phyloP scores from a whole-genome alignment of 129 eudicot genomes.

The Glebionis coronaria region DNA sequence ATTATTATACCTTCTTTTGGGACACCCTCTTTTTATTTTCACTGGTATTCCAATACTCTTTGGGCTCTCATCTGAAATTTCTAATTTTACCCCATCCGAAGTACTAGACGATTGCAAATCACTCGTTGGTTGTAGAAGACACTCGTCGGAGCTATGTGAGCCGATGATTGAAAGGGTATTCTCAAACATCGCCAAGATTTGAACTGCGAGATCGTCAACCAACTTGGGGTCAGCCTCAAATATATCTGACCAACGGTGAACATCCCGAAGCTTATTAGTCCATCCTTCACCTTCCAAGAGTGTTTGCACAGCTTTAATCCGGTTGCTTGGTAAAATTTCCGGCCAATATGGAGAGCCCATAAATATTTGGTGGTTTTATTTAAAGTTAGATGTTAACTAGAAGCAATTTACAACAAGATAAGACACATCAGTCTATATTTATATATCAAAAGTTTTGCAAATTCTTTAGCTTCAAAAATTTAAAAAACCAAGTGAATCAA shows the following conservation, averaged over 20 bases:
- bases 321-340: slow-evolving; percentile 22
- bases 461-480: not conserved
- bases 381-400: not conserved
- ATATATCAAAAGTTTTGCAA: not conserved
- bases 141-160: slow-evolving; percentile 16
- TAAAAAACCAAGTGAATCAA: slow-evolving; percentile 10
- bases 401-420: not conserved
- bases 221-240: slow-evolving; percentile 5
- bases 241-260: not conserved
- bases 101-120: not conserved
- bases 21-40: slow-evolving; percentile 12
- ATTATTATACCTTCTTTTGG: slow-evolving; percentile 7
- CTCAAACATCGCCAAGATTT: slow-evolving; percentile 35
- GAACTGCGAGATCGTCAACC: slow-evolving; percentile 18
- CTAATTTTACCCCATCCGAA: not conserved
- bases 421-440: not conserved
- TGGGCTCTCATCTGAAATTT: not conserved
- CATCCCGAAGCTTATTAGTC: slow-evolving; percentile 28
- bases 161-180: slow-evolving; percentile 28
- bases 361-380: slow-evolving; percentile 4
- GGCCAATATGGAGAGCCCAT: slow-evolving; percentile 31
- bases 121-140: slow-evolving; percentile 20
- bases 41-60: not conserved
- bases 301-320: slow-evolving; percentile 22
- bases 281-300: slow-evolving; percentile 38